These are phyloP conservation scores for Datisca glomerata DNA, from an alignment of 306 rosid genomes.

Conservation along the genomic window DNA sequence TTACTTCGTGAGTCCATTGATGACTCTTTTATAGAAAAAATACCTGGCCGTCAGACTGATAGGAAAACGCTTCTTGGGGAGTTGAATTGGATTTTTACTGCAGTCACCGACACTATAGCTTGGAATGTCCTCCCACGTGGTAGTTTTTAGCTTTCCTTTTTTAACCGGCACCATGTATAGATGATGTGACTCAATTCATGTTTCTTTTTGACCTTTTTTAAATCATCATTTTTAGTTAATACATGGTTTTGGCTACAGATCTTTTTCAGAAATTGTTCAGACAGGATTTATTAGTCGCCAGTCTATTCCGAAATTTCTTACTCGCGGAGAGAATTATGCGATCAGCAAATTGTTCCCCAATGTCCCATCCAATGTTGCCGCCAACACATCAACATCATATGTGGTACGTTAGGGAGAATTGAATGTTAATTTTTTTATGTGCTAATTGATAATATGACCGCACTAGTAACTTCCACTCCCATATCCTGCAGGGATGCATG, in stretches of 20 bases:
- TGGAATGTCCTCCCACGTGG: constrained; percentile 99
- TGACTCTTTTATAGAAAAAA: constrained; percentile 74
- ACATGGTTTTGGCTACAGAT: constrained; percentile 40
- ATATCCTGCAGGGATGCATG: constrained; percentile 88
- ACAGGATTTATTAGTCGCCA: constrained; percentile 93
- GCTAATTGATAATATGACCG: constrained; percentile 11
- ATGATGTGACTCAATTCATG: not conserved
- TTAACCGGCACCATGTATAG: too few species aligned
- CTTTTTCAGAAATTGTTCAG: constrained; percentile 94
- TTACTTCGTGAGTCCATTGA: constrained; percentile 70
- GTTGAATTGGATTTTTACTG: constrained; percentile 98
- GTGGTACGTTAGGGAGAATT: constrained; percentile 52
- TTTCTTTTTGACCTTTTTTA: constrained; percentile 1
- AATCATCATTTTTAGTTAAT: too few species aligned
- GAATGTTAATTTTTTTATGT: constrained; percentile 12
- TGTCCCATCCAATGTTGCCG: constrained; percentile 83
- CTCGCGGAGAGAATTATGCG: constrained; percentile 99
- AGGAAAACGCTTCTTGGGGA: constrained; percentile 94
- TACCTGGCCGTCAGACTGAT: constrained; percentile 96
- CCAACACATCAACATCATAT: constrained; percentile 98
- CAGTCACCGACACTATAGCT: constrained; percentile 96
- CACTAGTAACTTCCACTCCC: constrained; percentile 9
- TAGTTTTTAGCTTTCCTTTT: constrained; percentile 17
- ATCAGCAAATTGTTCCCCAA: constrained; percentile 94
- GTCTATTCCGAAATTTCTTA: constrained; percentile 82